Percentiles rank a stretch among this genome's conserved stretches.
phyloP scores from a whole-genome alignment of 768 basidiomycete genomes.

The Lactarius trivialis region DNA sequence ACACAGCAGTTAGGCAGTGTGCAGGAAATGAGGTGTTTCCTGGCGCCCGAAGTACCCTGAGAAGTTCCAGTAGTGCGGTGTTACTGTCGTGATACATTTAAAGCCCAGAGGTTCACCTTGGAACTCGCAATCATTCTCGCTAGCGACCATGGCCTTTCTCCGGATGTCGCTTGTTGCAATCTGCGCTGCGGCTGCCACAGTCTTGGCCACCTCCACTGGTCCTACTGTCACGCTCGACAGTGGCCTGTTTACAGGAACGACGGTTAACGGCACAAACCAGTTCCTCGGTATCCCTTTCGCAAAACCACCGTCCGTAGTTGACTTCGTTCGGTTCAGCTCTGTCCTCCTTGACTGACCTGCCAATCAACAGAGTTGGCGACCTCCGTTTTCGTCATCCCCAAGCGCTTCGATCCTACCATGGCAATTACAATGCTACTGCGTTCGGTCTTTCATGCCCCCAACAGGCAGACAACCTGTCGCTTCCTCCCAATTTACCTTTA shows the following conservation, averaged over 20 bases:
- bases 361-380: slow-evolving; percentile 27
- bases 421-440: slow-evolving; percentile 13
- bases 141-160: not conserved
- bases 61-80: no score
- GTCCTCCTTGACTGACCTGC: not conserved
- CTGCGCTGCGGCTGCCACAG: not conserved
- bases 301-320: slow-evolving; percentile 31
- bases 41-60: no score
- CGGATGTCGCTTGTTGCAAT: not conserved
- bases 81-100: not conserved
- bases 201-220: not conserved
- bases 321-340: not conserved
- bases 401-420: slow-evolving; percentile 11
- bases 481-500: not conserved
- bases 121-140: not conserved
- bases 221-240: slow-evolving; percentile 27
- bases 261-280: slow-evolving; percentile 24
- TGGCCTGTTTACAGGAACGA: slow-evolving; percentile 28
- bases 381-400: slow-evolving; percentile 35
- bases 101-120: not conserved
- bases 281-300: slow-evolving; percentile 40
- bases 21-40: no score
- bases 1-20: no score
- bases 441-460: slow-evolving; percentile 27
- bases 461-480: slow-evolving; percentile 6